Percentiles rank a stretch among this genome's conserved stretches.
These are phyloP conservation scores for Xylaria longipes DNA, from an alignment of 495 filamentous ascomycete genomes.

Conservation along the genomic window DNA sequence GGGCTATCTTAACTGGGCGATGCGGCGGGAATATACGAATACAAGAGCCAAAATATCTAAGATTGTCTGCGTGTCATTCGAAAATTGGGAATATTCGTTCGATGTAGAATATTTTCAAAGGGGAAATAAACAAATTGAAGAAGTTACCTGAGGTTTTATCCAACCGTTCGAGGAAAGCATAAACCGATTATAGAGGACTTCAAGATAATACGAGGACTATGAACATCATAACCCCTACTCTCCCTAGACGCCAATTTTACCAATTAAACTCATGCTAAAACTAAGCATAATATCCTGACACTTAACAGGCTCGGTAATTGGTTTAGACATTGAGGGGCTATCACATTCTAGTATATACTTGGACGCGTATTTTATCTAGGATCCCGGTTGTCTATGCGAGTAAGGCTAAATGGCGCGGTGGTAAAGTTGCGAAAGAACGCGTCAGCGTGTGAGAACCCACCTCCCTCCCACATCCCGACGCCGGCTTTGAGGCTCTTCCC, in stretches of 20 bases:
- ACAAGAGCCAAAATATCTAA: not conserved
- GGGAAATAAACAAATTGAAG: not conserved
- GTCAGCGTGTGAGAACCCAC: constrained; percentile 5
- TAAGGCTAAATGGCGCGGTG: constrained; percentile 5
- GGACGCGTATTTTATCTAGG: not conserved
- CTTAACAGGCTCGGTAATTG: not conserved
- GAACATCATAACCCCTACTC: not conserved
- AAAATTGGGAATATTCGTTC: not conserved
- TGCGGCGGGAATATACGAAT: not conserved
- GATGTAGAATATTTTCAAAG: not conserved
- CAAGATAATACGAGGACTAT: not conserved
- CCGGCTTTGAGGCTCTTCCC: constrained; percentile 6
- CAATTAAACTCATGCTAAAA: constrained; percentile 1
- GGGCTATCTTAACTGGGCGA: not conserved
- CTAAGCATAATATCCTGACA: constrained; percentile 9
- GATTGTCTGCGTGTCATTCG: not conserved
- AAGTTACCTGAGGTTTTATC: not conserved
- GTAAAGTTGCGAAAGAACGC: constrained; percentile 11
- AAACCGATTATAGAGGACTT: not conserved
- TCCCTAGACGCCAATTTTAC: not conserved
- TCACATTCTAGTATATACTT: not conserved
- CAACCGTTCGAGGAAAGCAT: not conserved
- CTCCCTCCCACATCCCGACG: constrained; percentile 21
- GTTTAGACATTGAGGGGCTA: not conserved
- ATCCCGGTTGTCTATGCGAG: not conserved